Evolutionary conservation across 495 filamentous ascomycete species (phyloP), one percentile per base, ranked within the genome.

Genomic region (Bacidia rubella): DNA sequence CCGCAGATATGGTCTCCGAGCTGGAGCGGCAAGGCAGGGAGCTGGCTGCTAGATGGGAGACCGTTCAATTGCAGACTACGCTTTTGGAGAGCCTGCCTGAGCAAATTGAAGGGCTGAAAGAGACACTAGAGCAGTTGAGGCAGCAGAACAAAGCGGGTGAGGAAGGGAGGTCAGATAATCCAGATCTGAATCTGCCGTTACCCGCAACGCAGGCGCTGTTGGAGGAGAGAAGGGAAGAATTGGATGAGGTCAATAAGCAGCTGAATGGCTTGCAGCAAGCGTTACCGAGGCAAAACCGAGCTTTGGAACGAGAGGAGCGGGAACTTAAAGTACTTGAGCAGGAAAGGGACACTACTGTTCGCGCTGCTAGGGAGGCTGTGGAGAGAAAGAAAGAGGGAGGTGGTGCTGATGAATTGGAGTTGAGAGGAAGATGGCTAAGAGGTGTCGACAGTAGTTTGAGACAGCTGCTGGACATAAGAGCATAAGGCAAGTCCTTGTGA

Each of bases 361-460:
- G 73, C 41, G 81, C 85, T 45, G 90, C 88, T 17, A 77, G 73
- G 52, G 90, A 98, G 63, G 90, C 89, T 3, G 76, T 79, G 60
- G 74, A 83, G 59, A 82, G 85, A 65, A 87, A 83, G 65, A 83
- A 86, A 60, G 74, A 80, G 29, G 80, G 80, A 44, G 80, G 81
- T 0, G 76, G 82, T 25, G 82, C 78, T 49, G 86, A 92, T 64
- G 86, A 90, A 50, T 64, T 93, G 21, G 87, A 93, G 62, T 82
- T 87, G 65, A 77, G 78, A 65, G 89, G 86, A 15, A 69, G 86
- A 60, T 95, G 89, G 89, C 83, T 83, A 61, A 77, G 78, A 54
- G 81, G 82, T 25, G 77, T 81, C 1, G 86, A 90, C 64, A 67
- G 70, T 12, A 78, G 74, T 1, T 67, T 94, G 64, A 81, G 76